Base-by-base conservation (phyloP, 192 early-diverging fungal genomes). In the Radiomyces spectabilis region DNA sequence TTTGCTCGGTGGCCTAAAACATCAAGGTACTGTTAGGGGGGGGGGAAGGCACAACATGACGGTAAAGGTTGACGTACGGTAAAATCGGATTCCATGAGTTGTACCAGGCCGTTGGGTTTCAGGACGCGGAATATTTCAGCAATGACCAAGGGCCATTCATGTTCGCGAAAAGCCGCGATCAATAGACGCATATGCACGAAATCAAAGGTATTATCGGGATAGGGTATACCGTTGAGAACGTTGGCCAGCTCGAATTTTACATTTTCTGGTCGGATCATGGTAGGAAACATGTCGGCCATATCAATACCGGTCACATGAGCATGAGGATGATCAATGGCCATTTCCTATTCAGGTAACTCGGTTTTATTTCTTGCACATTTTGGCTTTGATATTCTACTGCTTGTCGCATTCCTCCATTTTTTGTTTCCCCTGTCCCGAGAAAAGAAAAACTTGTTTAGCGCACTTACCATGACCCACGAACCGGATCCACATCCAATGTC, bases 401-500 rank as follows among this genome's bases (percentile, higher is more conserved):
- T n/a, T n/a, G n/a, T n/a, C n/a, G n/a, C n/a, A n/a, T n/a, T n/a
- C n/a, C n/a, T n/a, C n/a, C n/a, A n/a, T n/a, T n/a, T n/a, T n/a
- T n/a, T n/a, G n/a, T n/a, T n/a, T n/a, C n/a, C n/a, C n/a, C n/a
- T n/a, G n/a, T n/a, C n/a, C n/a, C n/a, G n/a, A n/a, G n/a, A n/a
- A n/a, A n/a, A n/a, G n/a, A n/a, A n/a, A n/a, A n/a, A n/a, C n/a
- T n/a, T n/a, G n/a, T n/a, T n/a, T n/a, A n/a, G 22, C 12, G 21
- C 34, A 29, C 44, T 22, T 54, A 54, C 68, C 34, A 69, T 40
- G 5, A 56, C 51, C 71, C 71, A 73, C 10, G 58, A 53, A 22
- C 62, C 61, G 0, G 66, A 63, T 32, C 71, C 71, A 58, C 71
- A 72, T 24, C 70, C 65, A 13, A 72, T 45, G 59, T 72, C 70